Conservation (phyloP, 1,284 basidiomycete species). For the Rhodotorula sp. region DNA sequence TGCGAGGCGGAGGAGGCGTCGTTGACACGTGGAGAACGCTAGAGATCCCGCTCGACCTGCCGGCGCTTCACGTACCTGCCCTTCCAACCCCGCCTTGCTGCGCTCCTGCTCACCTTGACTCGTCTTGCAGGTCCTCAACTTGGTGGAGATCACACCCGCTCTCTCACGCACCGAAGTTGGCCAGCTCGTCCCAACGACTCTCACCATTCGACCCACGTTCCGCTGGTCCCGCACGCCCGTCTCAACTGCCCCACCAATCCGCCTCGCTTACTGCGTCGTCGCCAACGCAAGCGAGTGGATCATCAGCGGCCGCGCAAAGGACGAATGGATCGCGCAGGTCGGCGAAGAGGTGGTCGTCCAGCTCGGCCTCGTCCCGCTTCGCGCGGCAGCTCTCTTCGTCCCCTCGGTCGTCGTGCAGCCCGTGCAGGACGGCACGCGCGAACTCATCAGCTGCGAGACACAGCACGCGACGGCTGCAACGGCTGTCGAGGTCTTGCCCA, state of each 20-base stretch:
- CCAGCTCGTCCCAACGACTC: slow-evolving; percentile 65
- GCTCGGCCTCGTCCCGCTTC: slow-evolving; percentile 71
- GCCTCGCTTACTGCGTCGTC: slow-evolving; percentile 65
- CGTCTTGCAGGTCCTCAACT: slow-evolving; percentile 34
- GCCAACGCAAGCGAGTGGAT: slow-evolving; percentile 78
- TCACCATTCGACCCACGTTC: slow-evolving; percentile 67
- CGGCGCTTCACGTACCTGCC: slow-evolving; percentile 66
- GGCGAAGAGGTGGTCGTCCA: slow-evolving; percentile 56
- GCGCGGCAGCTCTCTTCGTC: slow-evolving; percentile 68
- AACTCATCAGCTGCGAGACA: slow-evolving; percentile 59
- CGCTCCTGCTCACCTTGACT: background rate
- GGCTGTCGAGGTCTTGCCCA: slow-evolving; percentile 30
- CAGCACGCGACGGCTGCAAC: slow-evolving; percentile 70
- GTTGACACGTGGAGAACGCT: slow-evolving; percentile 62
- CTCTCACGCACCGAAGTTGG: slow-evolving; percentile 60
- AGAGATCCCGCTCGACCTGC: slow-evolving; percentile 75
- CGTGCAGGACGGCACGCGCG: slow-evolving; percentile 47
- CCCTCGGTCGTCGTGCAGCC: slow-evolving; percentile 67
- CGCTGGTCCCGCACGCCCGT: slow-evolving; percentile 60
- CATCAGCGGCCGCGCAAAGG: slow-evolving; percentile 72
- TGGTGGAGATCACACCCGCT: slow-evolving; percentile 31
- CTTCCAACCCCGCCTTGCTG: background rate
- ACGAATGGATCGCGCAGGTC: slow-evolving; percentile 67
- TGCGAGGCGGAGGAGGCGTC: background rate
- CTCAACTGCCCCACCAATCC: background rate